Base-by-base conservation (phyloP, 805 yeast species). In the Wickerhamiella occidentalis region DNA sequence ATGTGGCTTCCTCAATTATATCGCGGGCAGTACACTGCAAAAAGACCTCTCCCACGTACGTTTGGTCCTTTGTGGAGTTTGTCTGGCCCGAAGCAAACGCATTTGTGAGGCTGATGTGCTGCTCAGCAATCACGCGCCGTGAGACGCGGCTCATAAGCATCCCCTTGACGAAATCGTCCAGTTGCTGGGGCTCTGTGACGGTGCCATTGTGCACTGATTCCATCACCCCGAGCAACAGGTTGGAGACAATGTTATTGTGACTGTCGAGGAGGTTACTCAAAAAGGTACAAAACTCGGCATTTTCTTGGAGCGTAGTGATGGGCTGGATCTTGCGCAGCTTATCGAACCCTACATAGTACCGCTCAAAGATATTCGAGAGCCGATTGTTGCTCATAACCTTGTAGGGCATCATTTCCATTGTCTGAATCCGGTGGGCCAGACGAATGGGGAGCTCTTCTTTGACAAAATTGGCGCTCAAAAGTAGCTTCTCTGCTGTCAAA, bases 151-250 rank as follows among this genome's bases (percentile, higher is more conserved):
- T 85, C 49, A 95, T 71, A 40, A 90, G 67, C 73, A 87, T 74
- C 4, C 82, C 74, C 11, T 87, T 79, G 73, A 88, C 77, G 58
- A 88, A 77, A 15, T 67, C 69, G 60, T 90, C 96, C 55, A 90
- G 66, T 42, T 79, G 69, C 1, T 69, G 65, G 51, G 77, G 79
- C 2, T 86, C 80, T 72, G 36, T 69, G 66, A 47, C 77, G 12
- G 83, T 76, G 54, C 80, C 52, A 26, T 26, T 43, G 18, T 22
- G 45, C 37, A 53, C 47, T 7, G 55, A 80, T 58, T 90, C 96
- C 43, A 87, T 68, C 1, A 94, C 86, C 1, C 97, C 97, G 87
- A 87, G 84, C 72, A 90, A 82, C 52, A 88, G 69, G 62, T 88
- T 90, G 1, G 96, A 92, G 52, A 90, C 70, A 54, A 86, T 84